These are phyloP conservation scores for Auricularia auricula-judae DNA, from an alignment of 768 basidiomycete genomes.

Conservation along the genomic window DNA sequence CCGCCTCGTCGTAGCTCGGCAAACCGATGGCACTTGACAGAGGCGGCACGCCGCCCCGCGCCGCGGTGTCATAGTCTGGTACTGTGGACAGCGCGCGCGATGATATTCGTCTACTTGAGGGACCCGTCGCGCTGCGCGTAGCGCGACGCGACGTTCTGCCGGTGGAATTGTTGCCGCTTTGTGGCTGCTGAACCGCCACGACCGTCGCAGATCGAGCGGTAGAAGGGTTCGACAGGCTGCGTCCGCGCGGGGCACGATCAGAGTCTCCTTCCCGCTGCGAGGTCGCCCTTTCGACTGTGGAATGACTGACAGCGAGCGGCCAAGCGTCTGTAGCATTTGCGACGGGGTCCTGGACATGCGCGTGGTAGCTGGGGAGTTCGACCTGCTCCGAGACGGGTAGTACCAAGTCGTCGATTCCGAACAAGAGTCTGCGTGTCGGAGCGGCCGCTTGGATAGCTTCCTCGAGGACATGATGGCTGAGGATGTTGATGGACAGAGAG, in stretches of 20 bases:
- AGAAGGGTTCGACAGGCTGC: no score
- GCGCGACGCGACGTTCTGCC: neutral
- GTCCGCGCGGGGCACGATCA: no score
- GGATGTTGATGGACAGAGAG: conserved; percentile 78
- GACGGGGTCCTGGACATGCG: conserved; percentile 85
- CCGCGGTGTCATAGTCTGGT: conserved; percentile 77
- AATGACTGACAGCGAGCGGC: neutral
- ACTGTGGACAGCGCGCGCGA: conserved; percentile 64
- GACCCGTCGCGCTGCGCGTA: neutral
- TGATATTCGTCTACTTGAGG: conserved; percentile 15
- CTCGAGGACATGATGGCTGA: conserved; percentile 58
- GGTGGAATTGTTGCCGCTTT: no score
- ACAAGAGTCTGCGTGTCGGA: conserved; percentile 62
- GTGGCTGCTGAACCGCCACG: no score
- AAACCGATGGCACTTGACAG: conserved; percentile 62
- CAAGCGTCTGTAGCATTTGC: conserved; percentile 21
- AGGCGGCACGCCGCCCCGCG: conserved; percentile 74
- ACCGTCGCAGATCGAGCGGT: neutral
- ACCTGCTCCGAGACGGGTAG: conserved; percentile 48
- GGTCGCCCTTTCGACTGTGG: no score
- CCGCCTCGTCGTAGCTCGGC: conserved; percentile 78
- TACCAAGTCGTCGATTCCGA: conserved; percentile 23
- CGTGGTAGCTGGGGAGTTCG: conserved; percentile 79
- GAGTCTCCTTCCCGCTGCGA: no score
- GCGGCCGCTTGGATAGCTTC: conserved; percentile 67